phyloP scores from a whole-genome alignment of 768 basidiomycete species.

The Pleurotus eryngii region DNA sequence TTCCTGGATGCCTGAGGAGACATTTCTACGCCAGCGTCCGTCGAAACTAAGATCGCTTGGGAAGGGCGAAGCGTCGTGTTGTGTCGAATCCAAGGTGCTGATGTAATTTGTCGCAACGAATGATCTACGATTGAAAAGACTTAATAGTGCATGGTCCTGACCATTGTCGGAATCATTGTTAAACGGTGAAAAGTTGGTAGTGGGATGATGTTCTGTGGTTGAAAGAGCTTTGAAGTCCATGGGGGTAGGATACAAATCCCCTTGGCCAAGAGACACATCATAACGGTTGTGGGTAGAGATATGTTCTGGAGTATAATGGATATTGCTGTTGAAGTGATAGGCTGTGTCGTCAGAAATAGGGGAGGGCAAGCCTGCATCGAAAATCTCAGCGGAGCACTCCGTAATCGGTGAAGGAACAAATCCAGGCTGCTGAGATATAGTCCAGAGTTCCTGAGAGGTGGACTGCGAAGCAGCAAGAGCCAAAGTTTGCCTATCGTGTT shows the following conservation, averaged over 20 bases:
- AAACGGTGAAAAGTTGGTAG: slow-evolving; percentile 53
- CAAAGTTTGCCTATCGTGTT: slow-evolving; percentile 42
- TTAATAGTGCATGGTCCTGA: neutral
- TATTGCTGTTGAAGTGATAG: slow-evolving; percentile 12
- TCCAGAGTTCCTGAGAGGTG: neutral
- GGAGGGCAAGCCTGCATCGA: neutral
- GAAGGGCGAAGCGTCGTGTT: too few relatives aligned
- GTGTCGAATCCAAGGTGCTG: too few relatives aligned
- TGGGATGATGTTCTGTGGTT: slow-evolving; percentile 17
- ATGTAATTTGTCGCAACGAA: too few relatives aligned
- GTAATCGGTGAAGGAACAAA: neutral
- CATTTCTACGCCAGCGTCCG: too few relatives aligned
- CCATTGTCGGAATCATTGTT: slow-evolving; percentile 32
- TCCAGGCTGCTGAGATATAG: neutral
- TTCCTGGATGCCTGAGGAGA: too few relatives aligned
- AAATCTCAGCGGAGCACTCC: neutral
- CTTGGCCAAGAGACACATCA: slow-evolving; percentile 11
- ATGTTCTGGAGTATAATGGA: slow-evolving; percentile 27
- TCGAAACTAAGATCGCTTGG: too few relatives aligned
- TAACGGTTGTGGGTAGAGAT: slow-evolving; percentile 19
- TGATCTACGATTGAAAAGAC: too few relatives aligned
- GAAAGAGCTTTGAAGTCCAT: slow-evolving; percentile 32
- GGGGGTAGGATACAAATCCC: slow-evolving; percentile 39
- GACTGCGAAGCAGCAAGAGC: slow-evolving; percentile 10
- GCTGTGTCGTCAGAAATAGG: neutral